A percentile compares a stretch with the other conserved stretches of the same genome.
phyloP scores from a whole-genome alignment of 2,329 filamentous ascomycete genomes.

The Zymoseptoria crescenta region DNA sequence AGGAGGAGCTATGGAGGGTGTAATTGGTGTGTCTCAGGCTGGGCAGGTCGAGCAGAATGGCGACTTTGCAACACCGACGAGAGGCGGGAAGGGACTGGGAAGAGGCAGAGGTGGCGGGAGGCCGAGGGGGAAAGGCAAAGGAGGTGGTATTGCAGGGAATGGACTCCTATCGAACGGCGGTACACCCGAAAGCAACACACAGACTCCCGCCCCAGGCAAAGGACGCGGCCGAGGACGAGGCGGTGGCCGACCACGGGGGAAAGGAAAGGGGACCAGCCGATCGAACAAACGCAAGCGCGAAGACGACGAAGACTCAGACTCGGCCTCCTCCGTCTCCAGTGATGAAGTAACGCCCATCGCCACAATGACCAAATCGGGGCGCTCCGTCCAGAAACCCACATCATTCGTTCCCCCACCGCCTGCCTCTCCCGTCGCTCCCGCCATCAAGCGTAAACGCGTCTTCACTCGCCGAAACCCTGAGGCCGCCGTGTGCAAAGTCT shows the following conservation, averaged over 20 bases:
- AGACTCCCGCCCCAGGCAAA: slow-evolving; percentile 9
- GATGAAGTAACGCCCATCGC: slow-evolving; percentile 47
- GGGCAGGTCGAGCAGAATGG: background rate
- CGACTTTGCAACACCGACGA: background rate
- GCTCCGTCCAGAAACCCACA: slow-evolving; percentile 60
- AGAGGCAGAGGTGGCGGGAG: slow-evolving; percentile 28
- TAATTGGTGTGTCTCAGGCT: background rate
- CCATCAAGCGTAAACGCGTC: slow-evolving; percentile 51
- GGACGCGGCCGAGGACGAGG: slow-evolving; percentile 31
- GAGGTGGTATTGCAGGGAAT: slow-evolving; percentile 23
- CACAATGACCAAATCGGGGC: slow-evolving; percentile 67
- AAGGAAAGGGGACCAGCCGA: slow-evolving; percentile 27
- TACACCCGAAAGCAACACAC: slow-evolving; percentile 8
- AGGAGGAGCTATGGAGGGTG: background rate
- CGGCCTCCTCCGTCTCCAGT: slow-evolving; percentile 17
- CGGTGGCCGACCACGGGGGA: slow-evolving; percentile 27
- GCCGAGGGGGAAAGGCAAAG: slow-evolving; percentile 31
- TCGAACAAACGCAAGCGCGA: slow-evolving; percentile 31
- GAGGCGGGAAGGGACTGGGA: slow-evolving; percentile 19
- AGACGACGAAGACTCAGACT: slow-evolving; percentile 31
- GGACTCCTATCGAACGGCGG: background rate
- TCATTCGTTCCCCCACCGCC: slow-evolving; percentile 52
- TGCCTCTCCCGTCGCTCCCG: slow-evolving; percentile 36
- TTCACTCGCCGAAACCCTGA: slow-evolving; percentile 45
- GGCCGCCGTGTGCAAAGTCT: slow-evolving; percentile 61